Evolutionary conservation across 2,329 filamentous ascomycete species (phyloP).

Genomic region (Botrytis aclada): DNA sequence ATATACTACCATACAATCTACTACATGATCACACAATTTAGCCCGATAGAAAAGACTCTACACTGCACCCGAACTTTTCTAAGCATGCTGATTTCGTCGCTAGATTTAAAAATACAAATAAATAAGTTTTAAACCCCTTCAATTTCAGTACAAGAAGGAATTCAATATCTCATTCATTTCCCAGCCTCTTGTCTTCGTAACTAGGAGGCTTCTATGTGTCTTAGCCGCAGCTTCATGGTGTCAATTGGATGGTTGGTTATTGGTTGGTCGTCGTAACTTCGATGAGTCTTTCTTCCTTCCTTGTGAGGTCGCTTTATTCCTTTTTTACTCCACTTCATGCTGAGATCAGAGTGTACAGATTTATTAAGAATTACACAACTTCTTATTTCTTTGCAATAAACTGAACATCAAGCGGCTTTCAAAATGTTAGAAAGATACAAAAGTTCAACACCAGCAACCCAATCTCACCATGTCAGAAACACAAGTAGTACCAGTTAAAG

Average conservation of each 20-base stretch:
- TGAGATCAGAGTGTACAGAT: neutral
- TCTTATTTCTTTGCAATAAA: neutral
- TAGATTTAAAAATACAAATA: no score
- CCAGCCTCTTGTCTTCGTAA: no score
- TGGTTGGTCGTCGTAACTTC: neutral
- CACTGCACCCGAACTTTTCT: no score
- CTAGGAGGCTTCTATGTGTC: neutral
- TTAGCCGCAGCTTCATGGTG: neutral
- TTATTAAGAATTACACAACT: neutral
- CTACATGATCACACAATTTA: no score
- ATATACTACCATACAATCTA: no score
- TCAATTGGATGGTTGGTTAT: neutral
- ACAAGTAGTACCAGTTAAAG: no score
- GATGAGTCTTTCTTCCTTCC: neutral
- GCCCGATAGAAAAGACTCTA: no score
- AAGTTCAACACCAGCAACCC: neutral
- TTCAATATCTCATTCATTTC: neutral
- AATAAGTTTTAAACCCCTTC: no score
- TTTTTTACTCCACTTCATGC: neutral
- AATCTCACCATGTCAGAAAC: neutral
- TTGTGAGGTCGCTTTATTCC: neutral
- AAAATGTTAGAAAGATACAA: neutral
- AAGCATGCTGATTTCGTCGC: no score
- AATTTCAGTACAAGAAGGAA: no score
- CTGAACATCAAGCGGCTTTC: neutral